A percentile compares a stretch with the other conserved stretches of the same genome.
These are phyloP conservation scores for Plasmodium chabaudi DNA, from an alignment of 169 alveolate species.

Conservation along the genomic window DNA sequence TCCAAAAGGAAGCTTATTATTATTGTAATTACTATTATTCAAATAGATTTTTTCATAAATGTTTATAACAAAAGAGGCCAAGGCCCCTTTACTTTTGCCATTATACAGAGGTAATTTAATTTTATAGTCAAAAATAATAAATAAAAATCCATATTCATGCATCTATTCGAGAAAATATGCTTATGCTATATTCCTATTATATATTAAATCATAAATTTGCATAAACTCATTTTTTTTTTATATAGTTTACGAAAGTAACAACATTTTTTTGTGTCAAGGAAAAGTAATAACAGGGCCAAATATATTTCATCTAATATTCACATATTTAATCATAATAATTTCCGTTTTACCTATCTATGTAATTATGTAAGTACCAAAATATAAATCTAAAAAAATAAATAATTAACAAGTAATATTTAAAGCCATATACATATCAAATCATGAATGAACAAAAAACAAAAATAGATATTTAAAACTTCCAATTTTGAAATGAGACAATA, in stretches of 20 bases:
- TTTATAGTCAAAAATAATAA: not conserved
- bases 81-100: constrained; percentile 75
- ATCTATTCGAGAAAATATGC: not conserved
- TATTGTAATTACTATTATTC: not conserved
- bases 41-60: constrained; percentile 32
- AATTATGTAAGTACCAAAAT: constrained; percentile 52
- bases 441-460: too few relatives aligned
- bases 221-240: constrained; percentile 15
- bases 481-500: too few relatives aligned
- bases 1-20: not conserved
- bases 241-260: constrained; percentile 75
- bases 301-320: constrained; percentile 64
- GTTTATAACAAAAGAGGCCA: constrained; percentile 52
- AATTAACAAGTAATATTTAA: too few relatives aligned
- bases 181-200: not conserved
- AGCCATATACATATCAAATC: too few relatives aligned
- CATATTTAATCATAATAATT: constrained; percentile 59
- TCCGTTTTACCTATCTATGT: constrained; percentile 61
- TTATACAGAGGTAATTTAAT: constrained; percentile 54
- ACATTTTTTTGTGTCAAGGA: constrained; percentile 73
- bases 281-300: constrained; percentile 77
- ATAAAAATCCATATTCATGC: not conserved
- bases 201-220: not conserved
- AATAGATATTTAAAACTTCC: too few relatives aligned
- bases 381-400: not conserved